Evolutionary conservation across 768 basidiomycete genomes (phyloP), one percentile per base, ranked within the genome.

Genomic region (Phanerodontia chrysosporium): DNA sequence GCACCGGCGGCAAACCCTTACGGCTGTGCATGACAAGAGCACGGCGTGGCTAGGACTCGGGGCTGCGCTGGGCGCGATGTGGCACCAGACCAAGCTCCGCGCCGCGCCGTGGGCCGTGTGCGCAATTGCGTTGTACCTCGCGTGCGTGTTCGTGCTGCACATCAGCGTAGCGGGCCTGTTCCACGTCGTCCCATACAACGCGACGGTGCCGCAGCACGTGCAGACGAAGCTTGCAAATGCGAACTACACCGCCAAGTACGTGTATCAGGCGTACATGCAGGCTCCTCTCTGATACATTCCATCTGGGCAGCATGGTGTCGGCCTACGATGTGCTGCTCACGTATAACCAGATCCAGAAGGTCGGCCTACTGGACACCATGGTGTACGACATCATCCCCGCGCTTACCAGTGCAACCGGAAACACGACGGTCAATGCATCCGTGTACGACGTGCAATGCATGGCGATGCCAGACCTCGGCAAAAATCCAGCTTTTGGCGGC

Each of bases 341-440:
- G 5, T 53, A 53, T 13, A 28, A 28, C n/a, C 25, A 49, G 10
- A 27, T 49, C 22, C 12, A 25, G 48, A 49, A 49, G n/a, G 48
- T 45, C 25, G 53, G 36, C 6, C 39, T 55, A 1, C 24, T 55
- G 22, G 39, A 55, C 27, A 55, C 42, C 39, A 45, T 42, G 39
- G 44, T 55, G 36, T 55, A 55, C 39, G 53, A 55, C 39, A 27
- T 55, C 53, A 44, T 55, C 2, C 53, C 53, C 14, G 14, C 10
- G 10, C 4, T 44, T 18, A 36, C 53, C 14, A 13, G 32, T 1
- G 36, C 53, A 2, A 16, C 16, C 12, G 44, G 44, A 2, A 27
- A 39, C 13, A 18, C 39, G 14, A 21, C 22, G 5, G 53, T 55
- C 2, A 55, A 55, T 25, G 53, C 36, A 18, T 44, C 53, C 16